Evolutionary conservation across 73 alveolate genomes (phyloP), one percentile per base, ranked within the genome.

Genomic region (Stentor coeruleus): DNA sequence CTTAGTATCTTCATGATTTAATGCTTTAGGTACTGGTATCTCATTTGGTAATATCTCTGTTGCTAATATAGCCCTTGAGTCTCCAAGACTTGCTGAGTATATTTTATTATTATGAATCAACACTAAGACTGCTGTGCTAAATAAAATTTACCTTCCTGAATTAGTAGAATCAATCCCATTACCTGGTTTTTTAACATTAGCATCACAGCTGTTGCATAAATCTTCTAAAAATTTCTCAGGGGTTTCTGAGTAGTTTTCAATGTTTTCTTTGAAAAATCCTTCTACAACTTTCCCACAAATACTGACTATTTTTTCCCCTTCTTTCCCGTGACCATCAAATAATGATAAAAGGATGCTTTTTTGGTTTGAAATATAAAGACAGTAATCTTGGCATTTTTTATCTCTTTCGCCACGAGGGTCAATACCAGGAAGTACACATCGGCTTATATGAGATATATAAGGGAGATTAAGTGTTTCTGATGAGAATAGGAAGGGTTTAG

Each of bases 301-400:
- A 30, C 20, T 30, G 38, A 66, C 81, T 2, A 66, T 57, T 36
- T 66, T 33, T 66, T 66, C 38, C 35, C 81, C 81, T 15, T 66
- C 14, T 14, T 20, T 66, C 26, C 81, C 81, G 35, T 66, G 81
- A 2, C 81, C 81, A 66, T 66, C 81, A 30, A 66, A 66, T 1
- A 30, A 20, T 0, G 59, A 36, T 30, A 66, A 30, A 66, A 66
- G 20, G 0, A 28, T 66, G 38, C 81, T 66, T 1, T 33, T 28
- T 0, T 30, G 37, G 38, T 66, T 57, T 15, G 37, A 66, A 66
- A 36, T 20, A 33, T 15, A 66, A 66, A 66, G 59, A 2, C 81
- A 66, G 35, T 57, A 33, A 57, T 66, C 81, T 66, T 66, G 49
- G 81, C 81, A 66, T 33, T 66, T 36, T 66, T 66, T 66, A 20